Base-by-base conservation (phyloP, 805 yeast species). In the Metschnikowia sp. region DNA sequence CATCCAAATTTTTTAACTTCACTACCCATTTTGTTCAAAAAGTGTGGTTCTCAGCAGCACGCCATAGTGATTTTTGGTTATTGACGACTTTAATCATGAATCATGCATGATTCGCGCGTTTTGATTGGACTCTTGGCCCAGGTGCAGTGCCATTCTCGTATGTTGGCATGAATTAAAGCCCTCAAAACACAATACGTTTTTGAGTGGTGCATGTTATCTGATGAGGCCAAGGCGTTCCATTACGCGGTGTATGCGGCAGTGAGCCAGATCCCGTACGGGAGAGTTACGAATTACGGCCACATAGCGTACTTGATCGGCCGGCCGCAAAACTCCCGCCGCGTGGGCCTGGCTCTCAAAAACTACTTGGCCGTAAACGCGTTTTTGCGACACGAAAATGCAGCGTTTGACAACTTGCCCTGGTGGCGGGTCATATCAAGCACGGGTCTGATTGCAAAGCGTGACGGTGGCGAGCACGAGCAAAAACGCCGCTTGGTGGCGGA, bases 261-360 rank as follows among this genome's bases (percentile, higher is more conserved):
- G 2, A 66, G 64, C 32, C 64, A 68, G 49, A 74, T 86, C 4
- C 95, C 95, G 0, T 51, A 54, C 6, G 92, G 90, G 1, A 64
- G 65, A 37, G 90, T 82, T 7, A 80, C 89, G 0, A 74, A 83
- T n/a, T 87, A 87, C 28, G 60, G 88, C 2, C 91, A 85, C 59
- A 79, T 87, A 8, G 94, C 94, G 0, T 75, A 76, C 50, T 64
- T 85, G 9, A 70, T 84, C 0, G 76, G 75, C 30, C 69, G 75
- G 42, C 94, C 96, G 0, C 76, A 69, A 42, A 83, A 85, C 53
- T 74, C 94, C 1, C 70, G 96, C 6, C 89, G 81, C 50, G 94
- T 86, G 1, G 96, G 96, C 0, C 75, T 77, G 31, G 78, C 90
- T 0, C 66, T 87, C 49, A 87, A 86, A 62, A 69, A 77, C 40